Evolutionary conservation across 2,329 filamentous ascomycete genomes (phyloP).

Genomic region (Beauveria brongniartii): DNA sequence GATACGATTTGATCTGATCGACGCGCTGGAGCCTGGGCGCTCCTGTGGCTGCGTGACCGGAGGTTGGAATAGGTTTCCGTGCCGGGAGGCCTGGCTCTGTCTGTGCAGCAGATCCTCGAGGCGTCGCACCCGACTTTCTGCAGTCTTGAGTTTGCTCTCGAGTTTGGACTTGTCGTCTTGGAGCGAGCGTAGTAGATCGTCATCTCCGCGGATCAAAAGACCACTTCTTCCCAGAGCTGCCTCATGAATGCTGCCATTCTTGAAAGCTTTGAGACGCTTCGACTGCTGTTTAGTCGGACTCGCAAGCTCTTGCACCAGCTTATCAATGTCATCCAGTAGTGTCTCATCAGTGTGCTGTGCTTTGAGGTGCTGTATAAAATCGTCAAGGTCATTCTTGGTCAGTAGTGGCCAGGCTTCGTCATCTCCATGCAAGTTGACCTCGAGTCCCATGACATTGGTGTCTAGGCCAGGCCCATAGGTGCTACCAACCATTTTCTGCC

Average conservation of each 20-base stretch:
- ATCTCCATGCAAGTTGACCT: slow-evolving; percentile 77
- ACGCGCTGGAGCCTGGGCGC: slow-evolving; percentile 41
- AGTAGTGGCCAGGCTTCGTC: slow-evolving; percentile 73
- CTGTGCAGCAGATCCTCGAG: slow-evolving; percentile 88
- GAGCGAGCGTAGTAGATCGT: slow-evolving; percentile 69
- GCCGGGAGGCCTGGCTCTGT: slow-evolving; percentile 55
- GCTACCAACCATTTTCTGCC: slow-evolving; percentile 77
- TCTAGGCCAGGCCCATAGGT: slow-evolving; percentile 63
- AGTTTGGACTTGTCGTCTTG: slow-evolving; percentile 73
- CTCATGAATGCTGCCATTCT: slow-evolving; percentile 92
- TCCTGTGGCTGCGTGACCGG: slow-evolving; percentile 38
- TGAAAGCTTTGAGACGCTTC: slow-evolving; percentile 86
- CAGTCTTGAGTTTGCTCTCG: slow-evolving; percentile 69
- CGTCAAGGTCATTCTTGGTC: slow-evolving; percentile 65
- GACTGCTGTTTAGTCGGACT: slow-evolving; percentile 78
- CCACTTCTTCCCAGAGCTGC: slow-evolving; percentile 81
- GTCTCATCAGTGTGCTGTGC: slow-evolving; percentile 56
- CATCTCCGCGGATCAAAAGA: slow-evolving; percentile 76
- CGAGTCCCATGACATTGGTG: slow-evolving; percentile 64
- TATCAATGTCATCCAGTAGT: slow-evolving; percentile 63
- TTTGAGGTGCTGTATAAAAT: slow-evolving; percentile 61
- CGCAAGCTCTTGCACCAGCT: slow-evolving; percentile 71
- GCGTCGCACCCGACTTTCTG: slow-evolving; percentile 81
- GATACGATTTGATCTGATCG: slow-evolving; percentile 34
- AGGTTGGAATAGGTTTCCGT: slow-evolving; percentile 47